A percentile compares a stretch with the other conserved stretches of the same genome.
These are phyloP conservation scores for Pyrrhoderma noxium DNA, from an alignment of 1,284 basidiomycete species.

Conservation along the genomic window DNA sequence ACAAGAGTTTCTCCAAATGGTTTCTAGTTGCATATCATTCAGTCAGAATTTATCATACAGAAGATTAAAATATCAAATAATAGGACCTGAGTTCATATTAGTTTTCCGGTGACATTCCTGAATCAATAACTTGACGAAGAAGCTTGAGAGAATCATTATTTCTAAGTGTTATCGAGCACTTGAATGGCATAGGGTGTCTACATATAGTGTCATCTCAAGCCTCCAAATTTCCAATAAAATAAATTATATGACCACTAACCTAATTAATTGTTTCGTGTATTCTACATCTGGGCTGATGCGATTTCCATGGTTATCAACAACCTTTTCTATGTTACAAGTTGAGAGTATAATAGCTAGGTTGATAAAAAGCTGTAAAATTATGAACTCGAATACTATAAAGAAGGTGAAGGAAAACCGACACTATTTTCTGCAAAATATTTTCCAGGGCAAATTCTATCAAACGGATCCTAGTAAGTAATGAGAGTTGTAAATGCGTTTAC, in stretches of 20 bases:
- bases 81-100: too few species aligned
- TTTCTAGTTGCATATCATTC: too few species aligned
- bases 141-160: too few species aligned
- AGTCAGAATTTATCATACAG: too few species aligned
- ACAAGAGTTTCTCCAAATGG: too few species aligned
- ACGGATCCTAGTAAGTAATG: neutral
- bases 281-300: conserved; percentile 3
- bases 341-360: conserved; percentile 18
- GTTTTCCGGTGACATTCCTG: too few species aligned
- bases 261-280: conserved; percentile 2
- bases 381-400: neutral
- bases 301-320: conserved; percentile 13
- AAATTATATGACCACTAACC: too few species aligned
- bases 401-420: neutral
- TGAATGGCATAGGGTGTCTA: conserved; percentile 17
- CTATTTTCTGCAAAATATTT: conserved; percentile 14
- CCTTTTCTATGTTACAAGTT: conserved; percentile 17
- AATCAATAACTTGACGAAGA: too few species aligned
- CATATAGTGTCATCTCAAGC: too few species aligned
- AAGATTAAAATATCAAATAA: too few species aligned
- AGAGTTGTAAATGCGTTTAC: neutral
- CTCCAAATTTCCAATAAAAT: too few species aligned
- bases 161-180: conserved; percentile 18
- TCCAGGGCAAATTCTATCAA: conserved; percentile 17
- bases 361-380: conserved; percentile 14